Evolutionary conservation across 2,329 filamentous ascomycete species (phyloP).

Genomic region (Lasiodiplodia citricola): DNA sequence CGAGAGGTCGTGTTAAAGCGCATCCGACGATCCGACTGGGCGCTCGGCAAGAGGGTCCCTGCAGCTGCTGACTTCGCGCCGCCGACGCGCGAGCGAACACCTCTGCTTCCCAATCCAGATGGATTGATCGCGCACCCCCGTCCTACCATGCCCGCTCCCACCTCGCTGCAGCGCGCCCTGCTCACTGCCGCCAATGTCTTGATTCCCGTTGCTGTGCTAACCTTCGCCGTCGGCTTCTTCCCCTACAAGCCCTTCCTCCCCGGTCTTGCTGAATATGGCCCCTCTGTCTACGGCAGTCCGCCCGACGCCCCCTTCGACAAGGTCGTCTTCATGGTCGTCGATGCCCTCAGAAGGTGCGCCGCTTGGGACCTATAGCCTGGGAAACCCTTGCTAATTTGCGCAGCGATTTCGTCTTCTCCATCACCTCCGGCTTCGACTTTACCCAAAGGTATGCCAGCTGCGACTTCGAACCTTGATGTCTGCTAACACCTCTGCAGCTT

Average conservation of each 20-base stretch:
- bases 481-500: constrained; percentile 61
- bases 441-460: constrained; percentile 74
- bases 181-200: constrained; percentile 75
- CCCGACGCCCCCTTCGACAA: constrained; percentile 80
- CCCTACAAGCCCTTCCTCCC: constrained; percentile 95
- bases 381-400: constrained; percentile 19
- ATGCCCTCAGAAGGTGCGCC: constrained; percentile 82
- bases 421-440: constrained; percentile 80
- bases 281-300: constrained; percentile 58
- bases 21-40: constrained; percentile 16
- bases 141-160: constrained; percentile 11
- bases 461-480: not conserved
- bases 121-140: constrained; percentile 6
- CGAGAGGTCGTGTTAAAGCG: not conserved
- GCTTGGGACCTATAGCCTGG: too few species aligned
- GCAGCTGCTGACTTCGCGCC: constrained; percentile 18
- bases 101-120: constrained; percentile 18
- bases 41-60: not conserved
- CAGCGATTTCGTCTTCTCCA: constrained; percentile 91
- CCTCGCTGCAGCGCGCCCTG: constrained; percentile 30
- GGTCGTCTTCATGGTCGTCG: constrained; percentile 96
- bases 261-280: constrained; percentile 74
- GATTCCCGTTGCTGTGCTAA: constrained; percentile 68
- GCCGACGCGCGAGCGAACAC: constrained; percentile 11
- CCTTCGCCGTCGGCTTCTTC: constrained; percentile 93